These are phyloP conservation scores for Talaromyces sp. DNA, from an alignment of 2,329 filamentous ascomycete genomes.

Conservation along the genomic window DNA sequence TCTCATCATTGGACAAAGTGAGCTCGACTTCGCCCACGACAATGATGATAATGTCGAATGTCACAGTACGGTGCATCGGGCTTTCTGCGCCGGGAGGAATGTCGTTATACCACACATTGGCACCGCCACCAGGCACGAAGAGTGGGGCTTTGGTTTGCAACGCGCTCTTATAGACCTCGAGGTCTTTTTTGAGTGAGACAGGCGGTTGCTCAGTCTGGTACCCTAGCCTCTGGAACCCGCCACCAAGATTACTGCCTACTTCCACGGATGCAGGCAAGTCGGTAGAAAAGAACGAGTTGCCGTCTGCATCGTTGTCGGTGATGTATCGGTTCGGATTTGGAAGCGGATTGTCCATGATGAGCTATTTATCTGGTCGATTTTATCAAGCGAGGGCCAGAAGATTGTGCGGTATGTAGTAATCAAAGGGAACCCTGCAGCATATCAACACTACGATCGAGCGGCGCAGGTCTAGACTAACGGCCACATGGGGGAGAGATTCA, in stretches of 20 bases:
- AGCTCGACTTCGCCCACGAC: conserved; percentile 51
- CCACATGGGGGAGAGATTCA: not conserved
- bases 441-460: not conserved
- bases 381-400: not conserved
- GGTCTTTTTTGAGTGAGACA: not conserved
- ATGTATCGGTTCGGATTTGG: not conserved
- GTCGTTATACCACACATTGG: conserved; percentile 2
- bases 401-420: not conserved
- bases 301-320: not conserved
- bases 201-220: not conserved
- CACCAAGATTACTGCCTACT: not conserved
- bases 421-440: not conserved
- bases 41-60: conserved; percentile 52
- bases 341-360: not conserved
- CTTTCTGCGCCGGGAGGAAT: conserved; percentile 33
- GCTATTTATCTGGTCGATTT: not conserved
- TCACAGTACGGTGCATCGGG: conserved; percentile 51
- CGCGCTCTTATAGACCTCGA: not conserved
- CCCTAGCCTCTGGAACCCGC: not conserved
- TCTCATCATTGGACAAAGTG: conserved; percentile 48
- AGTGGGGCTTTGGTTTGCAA: not conserved
- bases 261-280: not conserved
- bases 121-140: not conserved
- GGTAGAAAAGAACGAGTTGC: not conserved
- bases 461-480: not conserved